Evolutionary conservation across 108 stramenopile genomes (phyloP), one percentile per base, ranked within the genome.

Genomic region (Chaetoceros muelleri): DNA sequence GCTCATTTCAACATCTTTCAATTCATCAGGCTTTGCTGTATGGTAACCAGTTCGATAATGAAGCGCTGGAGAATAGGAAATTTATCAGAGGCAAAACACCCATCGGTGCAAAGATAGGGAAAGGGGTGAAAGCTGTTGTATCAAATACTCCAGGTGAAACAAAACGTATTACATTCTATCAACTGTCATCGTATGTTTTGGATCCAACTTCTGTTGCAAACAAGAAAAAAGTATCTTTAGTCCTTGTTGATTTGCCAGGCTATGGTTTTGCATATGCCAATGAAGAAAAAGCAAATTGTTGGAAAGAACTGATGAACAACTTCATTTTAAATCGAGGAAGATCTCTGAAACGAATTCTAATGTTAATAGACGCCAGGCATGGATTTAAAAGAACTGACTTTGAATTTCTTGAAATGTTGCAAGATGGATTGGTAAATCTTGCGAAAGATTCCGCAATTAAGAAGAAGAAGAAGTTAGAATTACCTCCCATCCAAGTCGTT

Each of bases 191-290:
- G 0, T 40, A 34, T 45, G 48, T 45, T 44, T 44, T 47, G 55
- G 27, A 48, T 52, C 50, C 25, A 45, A 29, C 29, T 44, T 28
- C 30, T 60, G 7, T 55, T 17, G 23, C 68, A 29, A 46, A 26
- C 21, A 31, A 25, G 47, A 53, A 21, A 3, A 74, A 71, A 60
- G 52, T 61, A 48, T 76, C 75, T 3, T 52, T 89, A 53, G 29
- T 74, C 16, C 53, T 90, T 47, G 83, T 82, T 10, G 84, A 90
- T 64, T 66, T 90, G 30, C 88, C 84, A 2, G 88, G 88, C 31
- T 90, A 84, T 78, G 88, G 88, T 18, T 90, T 90, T 78, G 80
- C 83, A n/a, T 85, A 70, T 71, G 83, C 80, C 8, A 62, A 70
- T 24, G 72, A 82, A 60, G 72, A 75, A 49, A 51, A 53, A 5